Percentiles rank a stretch among this genome's conserved stretches.
Evolutionary conservation across 208 protist genomes (phyloP).

Genomic region (Trypanosoma mega): DNA sequence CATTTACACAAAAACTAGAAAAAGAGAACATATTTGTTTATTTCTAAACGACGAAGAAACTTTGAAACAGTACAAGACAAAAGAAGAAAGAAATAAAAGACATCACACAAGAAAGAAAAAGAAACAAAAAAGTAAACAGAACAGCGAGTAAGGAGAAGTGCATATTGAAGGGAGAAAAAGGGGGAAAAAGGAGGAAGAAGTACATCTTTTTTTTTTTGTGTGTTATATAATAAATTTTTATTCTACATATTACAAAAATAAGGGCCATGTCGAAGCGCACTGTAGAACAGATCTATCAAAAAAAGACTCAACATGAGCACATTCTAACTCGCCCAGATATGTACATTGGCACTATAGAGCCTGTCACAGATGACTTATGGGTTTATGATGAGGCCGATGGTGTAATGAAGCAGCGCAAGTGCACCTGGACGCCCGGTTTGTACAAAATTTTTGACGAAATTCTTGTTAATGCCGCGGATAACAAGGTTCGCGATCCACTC

Average conservation of each 20-base stretch:
- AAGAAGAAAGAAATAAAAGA: no score
- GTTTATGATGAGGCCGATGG: conserved; percentile 91
- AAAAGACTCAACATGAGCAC: conserved; percentile 98
- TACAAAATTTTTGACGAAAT: conserved; percentile 99
- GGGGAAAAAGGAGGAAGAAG: no score
- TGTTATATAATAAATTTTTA: no score
- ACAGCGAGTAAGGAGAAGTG: no score
- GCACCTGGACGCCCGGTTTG: conserved; percentile 98
- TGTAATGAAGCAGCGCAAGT: conserved; percentile 92
- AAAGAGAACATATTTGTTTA: no score
- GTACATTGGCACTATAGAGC: conserved; percentile 98
- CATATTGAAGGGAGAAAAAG: no score
- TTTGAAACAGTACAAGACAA: no score
- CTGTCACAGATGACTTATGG: conserved; percentile 94
- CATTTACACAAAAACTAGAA: no score
- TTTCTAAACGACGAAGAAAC: no score
- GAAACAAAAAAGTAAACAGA: background rate
- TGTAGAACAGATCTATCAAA: conserved; percentile 97
- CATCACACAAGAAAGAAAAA: conserved; percentile 21
- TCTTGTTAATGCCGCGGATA: conserved; percentile 99
- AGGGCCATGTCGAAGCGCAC: conserved; percentile 31
- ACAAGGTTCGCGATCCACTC: conserved; percentile 96
- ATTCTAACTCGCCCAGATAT: conserved; percentile 98
- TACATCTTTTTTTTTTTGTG: no score
- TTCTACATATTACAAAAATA: conserved; percentile 2